Evolutionary conservation across 2,329 filamentous ascomycete genomes (phyloP), one percentile per base, ranked within the genome.

Genomic region (Tricladium varicosporioides): DNA sequence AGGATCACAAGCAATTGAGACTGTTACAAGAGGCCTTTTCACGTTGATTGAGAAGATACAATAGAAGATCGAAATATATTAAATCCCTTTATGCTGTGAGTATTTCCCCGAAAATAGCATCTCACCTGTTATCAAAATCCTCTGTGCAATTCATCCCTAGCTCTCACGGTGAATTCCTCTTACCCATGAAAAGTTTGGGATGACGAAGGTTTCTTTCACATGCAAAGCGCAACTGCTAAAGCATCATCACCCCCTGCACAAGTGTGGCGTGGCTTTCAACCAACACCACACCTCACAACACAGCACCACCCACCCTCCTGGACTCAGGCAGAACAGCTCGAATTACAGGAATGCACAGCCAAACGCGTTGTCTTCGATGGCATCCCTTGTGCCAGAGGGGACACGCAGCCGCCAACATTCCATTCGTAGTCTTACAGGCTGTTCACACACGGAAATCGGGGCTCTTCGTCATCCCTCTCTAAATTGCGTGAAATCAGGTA

Each of bases 401-500:
- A 22, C 22, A 19, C 9, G 15, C 16, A 27, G 16, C 32, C 27
- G 19, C 22, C 45, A 18, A 16, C 48, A n/a, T n/a, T 11, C 18
- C 19, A 36, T 47, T 45, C 11, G 42, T n/a, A n/a, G 5, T 36
- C 27, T 13, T 32, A 18, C 32, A 33, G 15, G 15, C 11, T 16
- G 15, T n/a, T 36, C 13, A 44, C 49, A 40, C 36, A 40, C 36
- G 5, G n/a, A 11, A 4, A 40, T 40, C n/a, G 10, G 36, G 11
- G 11, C 36, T 40, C 11, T n/a, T 49, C 54, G 49, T 53, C 54
- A 57, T 57, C 48, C 49, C 18, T n/a, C 10, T 48, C 13, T 19
- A 4, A 8, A 10, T 10, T n/a, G n/a, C 36, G 36, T 27, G 51
- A 56, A 58, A 59, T 45, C 53, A 56, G 53, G 57, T 49, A 59